phyloP scores from a whole-genome alignment of 495 filamentous ascomycete genomes.

The Aspergillus mulundensis region DNA sequence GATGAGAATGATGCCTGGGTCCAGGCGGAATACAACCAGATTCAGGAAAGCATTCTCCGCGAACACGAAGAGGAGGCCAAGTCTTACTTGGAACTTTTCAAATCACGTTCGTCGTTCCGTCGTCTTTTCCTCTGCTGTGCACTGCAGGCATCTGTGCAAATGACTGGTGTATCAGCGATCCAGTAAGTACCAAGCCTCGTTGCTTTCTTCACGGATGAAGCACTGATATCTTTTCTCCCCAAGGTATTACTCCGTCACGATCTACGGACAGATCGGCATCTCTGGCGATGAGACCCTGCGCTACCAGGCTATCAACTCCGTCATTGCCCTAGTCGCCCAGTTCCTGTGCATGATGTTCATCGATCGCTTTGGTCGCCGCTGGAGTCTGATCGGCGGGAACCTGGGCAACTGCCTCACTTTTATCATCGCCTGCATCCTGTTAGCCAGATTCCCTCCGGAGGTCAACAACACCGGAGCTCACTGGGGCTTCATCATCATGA shows the following conservation, averaged over 20 bases:
- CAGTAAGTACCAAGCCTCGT: slow-evolving; percentile 36
- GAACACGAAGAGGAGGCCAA: slow-evolving; percentile 63
- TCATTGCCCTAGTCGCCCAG: slow-evolving; percentile 63
- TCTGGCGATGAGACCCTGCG: slow-evolving; percentile 57
- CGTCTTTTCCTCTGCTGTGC: slow-evolving; percentile 64
- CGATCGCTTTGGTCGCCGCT: slow-evolving; percentile 61
- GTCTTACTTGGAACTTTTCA: slow-evolving; percentile 64
- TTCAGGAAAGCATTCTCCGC: slow-evolving; percentile 36
- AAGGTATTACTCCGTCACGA: slow-evolving; percentile 62
- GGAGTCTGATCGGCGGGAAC: slow-evolving; percentile 63
- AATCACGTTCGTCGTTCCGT: slow-evolving; percentile 59
- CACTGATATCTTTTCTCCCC: neutral
- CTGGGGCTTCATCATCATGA: slow-evolving; percentile 71
- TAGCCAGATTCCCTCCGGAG: slow-evolving; percentile 53
- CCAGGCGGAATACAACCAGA: slow-evolving; percentile 40
- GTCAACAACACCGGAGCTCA: slow-evolving; percentile 53
- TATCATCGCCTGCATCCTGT: slow-evolving; percentile 43
- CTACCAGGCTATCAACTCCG: slow-evolving; percentile 68
- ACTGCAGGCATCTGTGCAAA: slow-evolving; percentile 64
- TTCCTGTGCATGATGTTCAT: slow-evolving; percentile 64
- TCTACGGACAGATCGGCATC: slow-evolving; percentile 67
- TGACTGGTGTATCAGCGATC: slow-evolving; percentile 71
- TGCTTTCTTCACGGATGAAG: neutral
- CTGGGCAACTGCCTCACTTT: slow-evolving; percentile 59
- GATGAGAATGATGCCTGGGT: slow-evolving; percentile 41